Evolutionary conservation across 2,329 filamentous ascomycete genomes (phyloP).

Genomic region (Exophiala phaeomuriformis): DNA sequence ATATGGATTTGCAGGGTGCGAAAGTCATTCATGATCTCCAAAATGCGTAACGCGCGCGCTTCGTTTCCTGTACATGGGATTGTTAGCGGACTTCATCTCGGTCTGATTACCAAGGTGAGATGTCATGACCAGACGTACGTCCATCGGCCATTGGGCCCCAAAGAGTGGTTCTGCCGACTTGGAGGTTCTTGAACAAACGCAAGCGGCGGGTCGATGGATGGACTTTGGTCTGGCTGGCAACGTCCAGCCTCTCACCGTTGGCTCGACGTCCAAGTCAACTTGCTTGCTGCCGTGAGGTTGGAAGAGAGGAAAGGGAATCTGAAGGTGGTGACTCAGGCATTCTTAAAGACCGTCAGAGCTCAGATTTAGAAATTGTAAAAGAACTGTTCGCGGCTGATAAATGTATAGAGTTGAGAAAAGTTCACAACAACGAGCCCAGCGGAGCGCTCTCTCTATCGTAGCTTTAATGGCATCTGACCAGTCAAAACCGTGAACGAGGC

Average conservation of each 20-base stretch:
- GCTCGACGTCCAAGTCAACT: slow-evolving; percentile 10
- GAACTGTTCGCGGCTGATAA: not conserved
- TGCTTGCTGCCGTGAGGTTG: slow-evolving; percentile 7
- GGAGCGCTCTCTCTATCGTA: slow-evolving; percentile 17
- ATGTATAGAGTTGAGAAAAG: slow-evolving; percentile 1
- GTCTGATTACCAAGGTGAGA: slow-evolving; percentile 7
- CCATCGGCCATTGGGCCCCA: slow-evolving; percentile 24
- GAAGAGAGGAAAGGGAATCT: slow-evolving; percentile 7
- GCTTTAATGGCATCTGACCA: slow-evolving; percentile 19
- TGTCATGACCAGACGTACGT: slow-evolving; percentile 20
- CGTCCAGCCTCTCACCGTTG: slow-evolving; percentile 8
- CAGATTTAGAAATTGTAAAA: not conserved
- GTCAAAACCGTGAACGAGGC: slow-evolving; percentile 11
- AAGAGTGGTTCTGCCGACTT: not conserved
- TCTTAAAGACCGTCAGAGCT: slow-evolving; percentile 13
- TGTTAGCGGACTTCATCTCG: slow-evolving; percentile 11
- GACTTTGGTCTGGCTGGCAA: not conserved
- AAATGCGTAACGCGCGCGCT: slow-evolving; percentile 54
- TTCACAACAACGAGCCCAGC: not conserved
- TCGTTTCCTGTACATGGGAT: slow-evolving; percentile 48
- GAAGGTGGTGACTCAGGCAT: slow-evolving; percentile 17
- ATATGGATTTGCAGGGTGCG: slow-evolving; percentile 55
- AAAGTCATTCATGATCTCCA: slow-evolving; percentile 59
- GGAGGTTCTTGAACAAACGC: slow-evolving; percentile 3
- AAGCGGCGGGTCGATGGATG: slow-evolving; percentile 4